Conservation (phyloP, 2,329 filamentous ascomycete genomes). For the Hypoxylon sp. region DNA sequence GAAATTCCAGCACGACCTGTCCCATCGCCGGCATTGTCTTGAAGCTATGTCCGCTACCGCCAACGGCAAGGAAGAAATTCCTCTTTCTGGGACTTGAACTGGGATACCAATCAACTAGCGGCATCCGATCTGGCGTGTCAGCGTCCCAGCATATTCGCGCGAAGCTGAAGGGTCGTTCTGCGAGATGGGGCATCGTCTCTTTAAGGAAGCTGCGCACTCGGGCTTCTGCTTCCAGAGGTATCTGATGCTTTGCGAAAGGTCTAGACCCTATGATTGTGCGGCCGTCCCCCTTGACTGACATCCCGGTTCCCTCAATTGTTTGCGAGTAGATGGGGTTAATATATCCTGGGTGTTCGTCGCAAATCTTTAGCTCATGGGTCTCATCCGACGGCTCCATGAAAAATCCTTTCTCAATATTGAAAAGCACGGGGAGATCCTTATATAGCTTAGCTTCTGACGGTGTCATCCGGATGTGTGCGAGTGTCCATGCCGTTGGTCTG, state of each 20-base stretch:
- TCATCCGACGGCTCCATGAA: constrained; percentile 64
- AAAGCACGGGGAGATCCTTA: constrained; percentile 62
- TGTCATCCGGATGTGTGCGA: constrained; percentile 64
- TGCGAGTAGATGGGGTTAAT: constrained; percentile 58
- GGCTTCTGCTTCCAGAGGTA: constrained; percentile 61
- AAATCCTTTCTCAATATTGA: constrained; percentile 63
- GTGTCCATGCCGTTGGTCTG: constrained; percentile 67
- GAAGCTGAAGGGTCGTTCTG: constrained; percentile 62
- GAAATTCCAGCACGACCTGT: constrained; percentile 61
- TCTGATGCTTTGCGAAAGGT: constrained; percentile 52
- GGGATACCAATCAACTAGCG: constrained; percentile 65
- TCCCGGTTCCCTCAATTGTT: neutral
- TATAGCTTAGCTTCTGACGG: constrained; percentile 60
- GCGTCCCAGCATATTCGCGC: constrained; percentile 69
- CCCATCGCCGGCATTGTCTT: constrained; percentile 67
- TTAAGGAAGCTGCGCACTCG: constrained; percentile 62
- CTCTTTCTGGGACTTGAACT: constrained; percentile 55
- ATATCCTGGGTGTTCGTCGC: constrained; percentile 70
- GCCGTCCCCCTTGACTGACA: neutral
- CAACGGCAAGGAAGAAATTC: constrained; percentile 59
- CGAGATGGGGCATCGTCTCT: constrained; percentile 67
- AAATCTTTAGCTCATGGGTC: constrained; percentile 61
- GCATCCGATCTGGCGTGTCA: constrained; percentile 67
- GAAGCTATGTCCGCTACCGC: constrained; percentile 66
- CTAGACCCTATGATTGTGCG: constrained; percentile 35